Percentiles rank a stretch among this genome's conserved stretches.
Evolutionary conservation across 352 stramenopile genomes (phyloP).

Genomic region (Aphanomyces invadans): DNA sequence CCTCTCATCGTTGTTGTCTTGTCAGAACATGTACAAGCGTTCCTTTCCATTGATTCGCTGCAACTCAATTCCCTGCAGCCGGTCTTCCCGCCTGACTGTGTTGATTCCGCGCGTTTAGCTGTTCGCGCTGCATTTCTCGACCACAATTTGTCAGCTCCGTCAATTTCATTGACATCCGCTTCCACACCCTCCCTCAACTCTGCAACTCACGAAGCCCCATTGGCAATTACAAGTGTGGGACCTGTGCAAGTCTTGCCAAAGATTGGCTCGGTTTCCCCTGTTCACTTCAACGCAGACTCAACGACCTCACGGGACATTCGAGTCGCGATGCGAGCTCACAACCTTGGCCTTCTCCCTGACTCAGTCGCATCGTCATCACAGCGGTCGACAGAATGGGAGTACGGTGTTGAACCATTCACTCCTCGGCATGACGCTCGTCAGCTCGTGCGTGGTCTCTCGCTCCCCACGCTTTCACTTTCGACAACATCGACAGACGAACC

Average conservation of each 20-base stretch:
- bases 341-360: constrained; percentile 1
- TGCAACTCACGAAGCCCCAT: too few species aligned
- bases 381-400: not conserved
- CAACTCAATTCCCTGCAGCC: not conserved
- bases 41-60: constrained; percentile 4
- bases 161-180: too few species aligned
- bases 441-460: not conserved
- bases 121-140: not conserved
- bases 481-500: not conserved
- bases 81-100: not conserved
- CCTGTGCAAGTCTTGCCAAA: not conserved
- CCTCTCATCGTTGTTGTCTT: not conserved
- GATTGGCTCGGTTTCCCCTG: not conserved
- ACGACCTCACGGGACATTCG: not conserved
- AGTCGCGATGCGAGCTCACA: not conserved
- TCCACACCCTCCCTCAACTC: too few species aligned
- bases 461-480: not conserved
- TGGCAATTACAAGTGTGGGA: too few species aligned
- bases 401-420: constrained; percentile 8
- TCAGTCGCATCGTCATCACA: not conserved
- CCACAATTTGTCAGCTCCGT: too few species aligned
- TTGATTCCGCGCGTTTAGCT: not conserved
- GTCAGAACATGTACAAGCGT: not conserved
- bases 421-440: not conserved
- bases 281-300: not conserved